Conservation (phyloP, 2,329 filamentous ascomycete species). For the Fusarium bulbicola region DNA sequence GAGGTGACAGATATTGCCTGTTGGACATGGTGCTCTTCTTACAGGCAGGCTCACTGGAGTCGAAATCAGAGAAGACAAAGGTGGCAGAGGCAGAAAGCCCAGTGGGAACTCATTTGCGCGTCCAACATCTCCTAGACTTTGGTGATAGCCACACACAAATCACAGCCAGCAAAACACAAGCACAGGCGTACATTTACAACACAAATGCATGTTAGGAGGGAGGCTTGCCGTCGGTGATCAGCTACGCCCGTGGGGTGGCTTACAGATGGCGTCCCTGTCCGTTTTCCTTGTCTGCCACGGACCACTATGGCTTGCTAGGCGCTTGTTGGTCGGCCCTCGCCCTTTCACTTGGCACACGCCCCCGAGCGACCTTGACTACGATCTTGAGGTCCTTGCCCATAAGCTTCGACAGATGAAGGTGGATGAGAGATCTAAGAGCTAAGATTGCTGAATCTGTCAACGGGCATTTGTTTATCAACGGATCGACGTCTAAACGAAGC, state of each 20-base stretch:
- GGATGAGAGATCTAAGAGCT: constrained; percentile 27
- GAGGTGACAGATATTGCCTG: constrained; percentile 13
- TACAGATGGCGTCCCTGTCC: constrained; percentile 23
- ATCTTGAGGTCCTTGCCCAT: constrained; percentile 30
- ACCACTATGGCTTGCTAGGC: constrained; percentile 28
- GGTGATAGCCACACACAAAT: constrained; percentile 29
- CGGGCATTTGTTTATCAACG: constrained; percentile 36
- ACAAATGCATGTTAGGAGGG: constrained; percentile 32
- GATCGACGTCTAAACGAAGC: constrained; percentile 33
- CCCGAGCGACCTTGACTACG: constrained; percentile 18
- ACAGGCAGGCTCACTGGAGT: constrained; percentile 9
- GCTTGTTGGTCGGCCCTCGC: constrained; percentile 13
- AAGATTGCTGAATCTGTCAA: constrained; percentile 31
- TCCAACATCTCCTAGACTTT: constrained; percentile 13
- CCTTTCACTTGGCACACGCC: constrained; percentile 31
- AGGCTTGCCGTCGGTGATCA: constrained; percentile 25
- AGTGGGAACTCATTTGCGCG: constrained; percentile 30
- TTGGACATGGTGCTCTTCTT: constrained; percentile 2
- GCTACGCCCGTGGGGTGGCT: constrained; percentile 32
- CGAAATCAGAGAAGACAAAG: constrained; percentile 22
- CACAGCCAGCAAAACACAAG: constrained; percentile 24
- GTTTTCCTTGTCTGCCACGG: constrained; percentile 31
- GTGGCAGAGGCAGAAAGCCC: constrained; percentile 1
- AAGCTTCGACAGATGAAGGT: constrained; percentile 29
- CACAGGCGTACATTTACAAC: constrained; percentile 37